phyloP scores from a whole-genome alignment of 345 rosid species.

The rapeseed (Brassica napus) region Da-Ae NC_063448.1:5925501-5926000 shows the following conservation, averaged over 20 bases:
- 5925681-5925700: not conserved
- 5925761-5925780: constrained; percentile 5
- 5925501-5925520: constrained; percentile 21
- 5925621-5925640: not conserved
- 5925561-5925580: constrained; percentile 8
- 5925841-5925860: constrained; percentile 34
- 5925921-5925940: constrained; percentile 1
- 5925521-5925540: constrained; percentile 30
- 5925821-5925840: constrained; percentile 31
- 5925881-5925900: constrained; percentile 7
- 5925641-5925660: not conserved
- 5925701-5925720: not conserved
- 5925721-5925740: not conserved
- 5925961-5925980: not conserved
- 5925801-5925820: constrained; percentile 11
- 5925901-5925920: constrained; percentile 36
- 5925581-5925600: not conserved
- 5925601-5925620: too few relatives aligned
- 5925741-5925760: not conserved
- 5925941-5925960: constrained; percentile 32
- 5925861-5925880: constrained; percentile 24
- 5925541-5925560: constrained; percentile 36
- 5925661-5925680: not conserved
- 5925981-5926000: constrained; percentile 41
- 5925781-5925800: constrained; percentile 11